A percentile compares a stretch with the other conserved stretches of the same genome.
Conservation (phyloP, 306 rosid genomes). For the Sicyos baderoa region DNA sequence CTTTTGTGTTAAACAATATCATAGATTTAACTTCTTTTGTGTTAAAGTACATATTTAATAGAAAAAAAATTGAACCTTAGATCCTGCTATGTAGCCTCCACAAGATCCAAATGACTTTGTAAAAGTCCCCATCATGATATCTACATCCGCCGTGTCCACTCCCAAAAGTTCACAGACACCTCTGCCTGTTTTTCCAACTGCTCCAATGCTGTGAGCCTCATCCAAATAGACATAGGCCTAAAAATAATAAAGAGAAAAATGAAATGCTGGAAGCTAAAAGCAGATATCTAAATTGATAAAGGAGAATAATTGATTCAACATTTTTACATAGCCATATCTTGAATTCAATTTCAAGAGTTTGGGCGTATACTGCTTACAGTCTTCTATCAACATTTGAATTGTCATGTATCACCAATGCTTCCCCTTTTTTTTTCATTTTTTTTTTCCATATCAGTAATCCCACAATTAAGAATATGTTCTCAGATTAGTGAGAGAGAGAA, state of each 20-base stretch:
- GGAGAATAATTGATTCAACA: neutral
- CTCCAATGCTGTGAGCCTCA: conserved; percentile 97
- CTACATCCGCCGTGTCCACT: conserved; percentile 75
- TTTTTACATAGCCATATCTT: neutral
- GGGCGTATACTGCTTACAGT: neutral
- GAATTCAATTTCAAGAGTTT: neutral
- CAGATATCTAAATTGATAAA: conserved; percentile 8
- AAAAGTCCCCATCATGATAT: conserved; percentile 95
- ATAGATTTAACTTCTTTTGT: too few relatives aligned
- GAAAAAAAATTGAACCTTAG: conserved; percentile 43
- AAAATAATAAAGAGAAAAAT: neutral
- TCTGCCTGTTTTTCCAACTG: conserved; percentile 72
- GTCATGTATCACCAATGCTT: neutral
- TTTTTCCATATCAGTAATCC: neutral
- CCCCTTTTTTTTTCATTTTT: neutral
- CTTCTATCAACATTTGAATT: neutral
- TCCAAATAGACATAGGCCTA: conserved; percentile 80
- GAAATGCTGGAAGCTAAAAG: conserved; percentile 10
- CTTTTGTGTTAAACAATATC: too few relatives aligned
- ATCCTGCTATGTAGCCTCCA: conserved; percentile 91
- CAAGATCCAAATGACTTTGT: conserved; percentile 93
- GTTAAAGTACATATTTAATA: neutral
- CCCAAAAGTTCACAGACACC: conserved; percentile 80
- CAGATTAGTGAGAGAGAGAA: neutral
- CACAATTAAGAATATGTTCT: neutral